Percentiles rank a stretch among this genome's conserved stretches.
phyloP scores from a whole-genome alignment of 345 rosid genomes.

The Raphanus raphanistrum region DNA sequence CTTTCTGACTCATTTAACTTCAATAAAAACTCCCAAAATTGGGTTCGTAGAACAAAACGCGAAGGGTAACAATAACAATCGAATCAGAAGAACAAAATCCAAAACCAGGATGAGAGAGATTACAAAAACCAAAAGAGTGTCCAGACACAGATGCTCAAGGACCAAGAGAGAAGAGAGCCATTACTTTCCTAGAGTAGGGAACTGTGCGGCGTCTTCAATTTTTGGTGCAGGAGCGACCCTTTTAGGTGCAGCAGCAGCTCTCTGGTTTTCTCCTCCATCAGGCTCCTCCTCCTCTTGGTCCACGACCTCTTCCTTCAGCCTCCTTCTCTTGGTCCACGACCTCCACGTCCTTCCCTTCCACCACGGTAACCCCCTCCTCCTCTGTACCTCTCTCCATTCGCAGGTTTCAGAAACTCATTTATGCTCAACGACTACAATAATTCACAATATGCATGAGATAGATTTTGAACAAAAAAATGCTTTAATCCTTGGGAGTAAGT shows the following conservation, averaged over 20 bases:
- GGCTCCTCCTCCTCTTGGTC: not conserved
- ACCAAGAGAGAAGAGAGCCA: slow-evolving; percentile 10
- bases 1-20: not conserved
- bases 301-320: slow-evolving; percentile 24
- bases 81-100: slow-evolving; percentile 29
- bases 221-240: slow-evolving; percentile 43
- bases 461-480: not conserved
- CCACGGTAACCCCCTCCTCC: slow-evolving; percentile 62
- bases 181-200: slow-evolving; percentile 61
- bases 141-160: not conserved
- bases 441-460: not conserved
- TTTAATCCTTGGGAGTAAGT: not conserved
- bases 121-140: slow-evolving; percentile 14
- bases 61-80: slow-evolving; percentile 18
- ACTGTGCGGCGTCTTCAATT: slow-evolving; percentile 64
- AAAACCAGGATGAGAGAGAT: slow-evolving; percentile 21
- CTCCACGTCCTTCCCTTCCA: slow-evolving; percentile 46
- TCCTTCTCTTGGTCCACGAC: slow-evolving; percentile 46
- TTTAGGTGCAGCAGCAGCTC: not conserved
- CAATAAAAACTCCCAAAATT: slow-evolving; percentile 4
- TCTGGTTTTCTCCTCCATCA: slow-evolving; percentile 21
- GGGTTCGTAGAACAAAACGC: slow-evolving; percentile 34
- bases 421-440: slow-evolving; percentile 55
- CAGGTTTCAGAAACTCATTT: slow-evolving; percentile 73
- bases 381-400: slow-evolving; percentile 53